These are phyloP conservation scores for Tephrocybe rancida DNA, from an alignment of 768 basidiomycete genomes.

Conservation along the genomic window DNA sequence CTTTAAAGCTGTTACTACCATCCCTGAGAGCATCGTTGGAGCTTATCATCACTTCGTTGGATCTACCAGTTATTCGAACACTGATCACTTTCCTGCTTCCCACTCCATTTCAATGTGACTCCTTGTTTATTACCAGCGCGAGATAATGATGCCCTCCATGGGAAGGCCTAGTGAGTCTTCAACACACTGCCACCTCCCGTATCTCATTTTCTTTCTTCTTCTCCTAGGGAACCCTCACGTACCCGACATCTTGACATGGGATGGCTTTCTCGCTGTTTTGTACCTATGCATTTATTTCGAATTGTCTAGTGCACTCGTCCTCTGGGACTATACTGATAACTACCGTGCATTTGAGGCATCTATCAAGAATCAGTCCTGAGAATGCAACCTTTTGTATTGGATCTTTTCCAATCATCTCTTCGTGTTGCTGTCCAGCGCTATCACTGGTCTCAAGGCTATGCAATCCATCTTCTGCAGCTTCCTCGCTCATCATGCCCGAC, in stretches of 20 bases:
- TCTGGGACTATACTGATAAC: not conserved
- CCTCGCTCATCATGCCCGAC: not conserved
- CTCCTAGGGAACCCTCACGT: not conserved
- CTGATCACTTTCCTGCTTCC: not conserved
- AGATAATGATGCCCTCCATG: not conserved
- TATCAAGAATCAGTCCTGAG: not conserved
- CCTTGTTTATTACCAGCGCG: not conserved
- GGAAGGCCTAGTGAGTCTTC: no score
- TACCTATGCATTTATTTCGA: not conserved
- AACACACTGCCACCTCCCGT: no score
- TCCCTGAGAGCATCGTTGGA: not conserved
- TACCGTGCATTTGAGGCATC: not conserved
- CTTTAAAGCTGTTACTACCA: conserved; percentile 4
- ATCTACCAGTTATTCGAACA: not conserved
- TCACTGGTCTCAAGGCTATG: not conserved
- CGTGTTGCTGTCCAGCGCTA: no score
- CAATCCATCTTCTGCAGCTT: not conserved
- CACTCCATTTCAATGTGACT: not conserved
- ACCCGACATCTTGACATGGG: not conserved
- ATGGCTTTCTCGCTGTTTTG: not conserved
- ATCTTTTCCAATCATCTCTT: not conserved
- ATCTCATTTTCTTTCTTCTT: no score
- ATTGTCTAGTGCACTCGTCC: not conserved
- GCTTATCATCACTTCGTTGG: not conserved
- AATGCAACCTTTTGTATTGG: not conserved